Base-by-base conservation (phyloP, 2,329 filamentous ascomycete species). In the Botrytis medusae region DNA sequence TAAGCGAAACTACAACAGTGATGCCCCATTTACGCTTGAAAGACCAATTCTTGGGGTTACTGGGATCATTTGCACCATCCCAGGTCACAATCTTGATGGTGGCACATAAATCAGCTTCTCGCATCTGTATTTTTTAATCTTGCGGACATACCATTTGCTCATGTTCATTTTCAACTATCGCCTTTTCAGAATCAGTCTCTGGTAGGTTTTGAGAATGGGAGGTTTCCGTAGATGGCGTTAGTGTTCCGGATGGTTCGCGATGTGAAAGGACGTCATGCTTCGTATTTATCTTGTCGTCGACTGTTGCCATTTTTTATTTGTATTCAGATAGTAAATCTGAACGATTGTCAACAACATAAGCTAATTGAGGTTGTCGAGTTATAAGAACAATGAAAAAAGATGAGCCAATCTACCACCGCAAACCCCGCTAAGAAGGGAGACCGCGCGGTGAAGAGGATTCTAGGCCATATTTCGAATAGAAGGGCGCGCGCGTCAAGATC, bases 21-120 rank as follows among this genome's bases (percentile, higher is more conserved):
- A 64, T 70, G 14, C 48, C 32, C 71, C 69, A 73, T 73, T 77
- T 77, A 78, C 60, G 77, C 77, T 1, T 86, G 83, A 32, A 44
- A 22, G 65, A 29, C 76, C 76, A 77, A 60, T 77, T 77, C 71
- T 74, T 74, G 20, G 76, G 76, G 51, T 76, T 77, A n/a, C 37
- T 46, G 18, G 76, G 74, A 34, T 77, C 75, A 14, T 74, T 44
- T 29, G 61, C 64, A 29, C 75, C 75, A 18, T 76, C 65, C 75
- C 75, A 77, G 51, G 51, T 18, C 51, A 54, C 51, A 54, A 54
- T 54, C 51, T 54, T 54, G n/a, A 54, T 54, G 14, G n/a, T 29
- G 51, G n/a, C 14, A 54, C 14, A 54, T 54, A 54, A 29, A 54
- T 54, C 3, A 54, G 51, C 51, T 54, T 6, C 14, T 54, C 18